Conservation (phyloP, 148 eudicot species). For the Camellia granthamiana region DNA sequence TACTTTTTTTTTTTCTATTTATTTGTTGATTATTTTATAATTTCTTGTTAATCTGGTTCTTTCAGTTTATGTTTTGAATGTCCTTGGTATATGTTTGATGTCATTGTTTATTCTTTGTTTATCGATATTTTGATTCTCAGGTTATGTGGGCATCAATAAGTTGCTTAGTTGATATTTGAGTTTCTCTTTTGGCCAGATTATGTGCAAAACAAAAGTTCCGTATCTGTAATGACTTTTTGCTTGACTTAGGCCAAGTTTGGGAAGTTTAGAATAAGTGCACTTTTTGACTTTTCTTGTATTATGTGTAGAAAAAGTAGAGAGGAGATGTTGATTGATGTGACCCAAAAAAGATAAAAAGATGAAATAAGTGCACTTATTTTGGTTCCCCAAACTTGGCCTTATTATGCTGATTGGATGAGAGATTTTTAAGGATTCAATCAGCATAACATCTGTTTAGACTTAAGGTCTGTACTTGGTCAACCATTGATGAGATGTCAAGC, state of each 20-base stretch:
- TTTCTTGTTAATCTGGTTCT: conserved; percentile 16
- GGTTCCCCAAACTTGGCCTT: too few species aligned
- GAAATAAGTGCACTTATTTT: too few species aligned
- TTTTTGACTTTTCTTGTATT: too few species aligned
- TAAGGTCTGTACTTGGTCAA: background rate
- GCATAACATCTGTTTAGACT: background rate
- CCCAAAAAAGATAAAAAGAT: too few species aligned
- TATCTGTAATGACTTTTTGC: background rate
- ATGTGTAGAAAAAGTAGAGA: too few species aligned
- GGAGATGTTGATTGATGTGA: too few species aligned
- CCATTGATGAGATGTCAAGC: background rate
- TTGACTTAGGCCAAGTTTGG: too few species aligned
- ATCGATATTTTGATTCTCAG: background rate
- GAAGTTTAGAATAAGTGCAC: too few species aligned
- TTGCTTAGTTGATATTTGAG: background rate
- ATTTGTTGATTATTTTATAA: background rate
- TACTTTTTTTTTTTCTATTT: background rate
- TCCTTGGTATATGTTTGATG: background rate
- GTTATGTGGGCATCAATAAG: background rate
- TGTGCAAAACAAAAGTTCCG: background rate
- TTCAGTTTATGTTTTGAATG: background rate
- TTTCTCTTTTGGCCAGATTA: background rate
- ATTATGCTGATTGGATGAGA: background rate
- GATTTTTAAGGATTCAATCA: too few species aligned
- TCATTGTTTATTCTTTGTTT: background rate